Base-by-base conservation (phyloP, 2,329 filamentous ascomycete species). In the Talaromyces sp. region DNA sequence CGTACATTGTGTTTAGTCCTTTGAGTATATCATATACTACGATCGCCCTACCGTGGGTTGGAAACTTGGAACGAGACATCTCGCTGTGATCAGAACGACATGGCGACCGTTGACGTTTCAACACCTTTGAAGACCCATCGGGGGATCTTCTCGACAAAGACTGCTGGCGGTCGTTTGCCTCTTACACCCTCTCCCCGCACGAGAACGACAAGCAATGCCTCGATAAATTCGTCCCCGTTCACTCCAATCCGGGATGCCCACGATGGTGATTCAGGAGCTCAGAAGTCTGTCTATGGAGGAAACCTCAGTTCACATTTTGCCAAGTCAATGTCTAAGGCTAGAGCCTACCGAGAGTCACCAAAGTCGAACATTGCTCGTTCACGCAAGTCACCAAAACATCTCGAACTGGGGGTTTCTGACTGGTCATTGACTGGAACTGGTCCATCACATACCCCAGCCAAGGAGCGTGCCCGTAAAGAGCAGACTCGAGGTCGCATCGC, bases 51-150 rank as follows among this genome's bases (percentile, higher is more conserved):
- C 33, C 52, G 31, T 37, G 52, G 52, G 52, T 56, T 56, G 52
- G 22, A 24, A 16, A 19, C 33, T 56, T 37, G 27, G 16, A 54
- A 37, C 52, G n/a, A 56, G n/a, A 24, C 31, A 37, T 8, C 19
- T 24, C 19, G 31, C n/a, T 56, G n/a, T 37, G n/a, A 27, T 48
- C 48, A n/a, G 50, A 47, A 33, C 19, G 11, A 24, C 19, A 98
- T 98, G 94, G 92, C 94, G 77, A 90, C 89, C 78, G 82, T 86
- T 78, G 83, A 87, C 76, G 88, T 97, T 79, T 91, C 92, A 74
- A 98, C 95, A 67, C 95, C 95, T 67, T 85, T 95, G 77, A 98
- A 97, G 86, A 95, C 91, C 85, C 94, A 97, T 80, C 88, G 90
- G 81, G 92, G 93, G 66, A 86, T 97, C 74, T 97, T 98, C 83